Percentiles rank a stretch among this genome's conserved stretches.
phyloP scores from a whole-genome alignment of 352 stramenopile species.

The Globisporangium yorkense region DNA sequence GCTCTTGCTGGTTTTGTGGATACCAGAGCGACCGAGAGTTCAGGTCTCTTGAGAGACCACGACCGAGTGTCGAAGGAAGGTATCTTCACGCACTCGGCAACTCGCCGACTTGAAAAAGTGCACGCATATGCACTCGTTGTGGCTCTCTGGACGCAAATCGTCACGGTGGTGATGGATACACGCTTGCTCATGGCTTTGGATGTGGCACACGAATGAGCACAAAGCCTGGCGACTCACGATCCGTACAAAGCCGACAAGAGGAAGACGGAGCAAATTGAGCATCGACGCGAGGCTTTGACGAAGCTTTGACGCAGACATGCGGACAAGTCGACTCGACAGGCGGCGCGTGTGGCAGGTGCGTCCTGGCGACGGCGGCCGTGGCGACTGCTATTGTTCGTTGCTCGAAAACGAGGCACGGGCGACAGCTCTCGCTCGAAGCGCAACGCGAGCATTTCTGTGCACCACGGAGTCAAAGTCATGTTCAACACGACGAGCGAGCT shows the following conservation, averaged over 20 bases:
- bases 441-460: no score
- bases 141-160: neutral
- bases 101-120: no score
- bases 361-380: neutral
- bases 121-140: neutral
- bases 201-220: no score
- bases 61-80: no score
- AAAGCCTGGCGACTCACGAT: neutral
- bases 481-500: no score
- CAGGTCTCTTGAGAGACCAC: no score
- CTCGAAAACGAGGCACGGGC: neutral
- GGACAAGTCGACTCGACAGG: neutral
- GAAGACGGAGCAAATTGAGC: neutral
- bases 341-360: neutral
- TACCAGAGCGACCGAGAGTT: neutral
- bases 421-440: neutral
- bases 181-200: neutral
- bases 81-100: no score
- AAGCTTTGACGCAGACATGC: neutral
- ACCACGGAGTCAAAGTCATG: no score
- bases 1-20: neutral
- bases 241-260: neutral
- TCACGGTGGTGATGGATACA: neutral
- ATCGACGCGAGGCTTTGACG: neutral
- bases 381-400: neutral